phyloP scores from a whole-genome alignment of 345 rosid species.

The Cardiospermum halicacabum region DNA sequence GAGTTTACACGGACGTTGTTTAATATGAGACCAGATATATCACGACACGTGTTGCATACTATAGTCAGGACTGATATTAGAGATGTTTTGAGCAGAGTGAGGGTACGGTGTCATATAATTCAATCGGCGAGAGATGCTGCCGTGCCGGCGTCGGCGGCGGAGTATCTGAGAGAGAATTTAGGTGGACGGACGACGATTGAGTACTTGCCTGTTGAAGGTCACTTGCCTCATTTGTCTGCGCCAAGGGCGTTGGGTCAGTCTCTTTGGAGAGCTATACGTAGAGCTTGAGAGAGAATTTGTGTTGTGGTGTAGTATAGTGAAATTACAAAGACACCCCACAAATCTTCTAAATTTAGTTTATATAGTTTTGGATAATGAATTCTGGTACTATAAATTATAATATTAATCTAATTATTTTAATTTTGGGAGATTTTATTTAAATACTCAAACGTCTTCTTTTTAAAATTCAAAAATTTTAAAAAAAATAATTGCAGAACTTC shows the following conservation, averaged over 20 bases:
- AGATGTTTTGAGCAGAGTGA: constrained; percentile 41
- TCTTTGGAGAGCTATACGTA: constrained; percentile 38
- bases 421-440: too few species aligned
- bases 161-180: constrained; percentile 37
- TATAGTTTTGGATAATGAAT: too few species aligned
- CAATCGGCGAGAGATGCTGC: constrained; percentile 44
- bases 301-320: too few species aligned
- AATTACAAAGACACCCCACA: too few species aligned
- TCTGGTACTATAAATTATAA: too few species aligned
- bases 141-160: constrained; percentile 40
- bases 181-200: constrained; percentile 47
- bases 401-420: too few species aligned
- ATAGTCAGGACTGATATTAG: constrained; percentile 42
- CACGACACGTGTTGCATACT: constrained; percentile 34
- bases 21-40: constrained; percentile 54
- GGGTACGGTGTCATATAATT: constrained; percentile 38
- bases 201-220: constrained; percentile 39
- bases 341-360: too few species aligned
- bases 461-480: too few species aligned
- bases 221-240: constrained; percentile 48
- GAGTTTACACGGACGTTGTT: constrained; percentile 52
- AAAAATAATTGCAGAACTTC: too few species aligned
- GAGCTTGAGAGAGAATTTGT: constrained; percentile 14
- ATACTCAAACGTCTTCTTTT: too few species aligned
- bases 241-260: constrained; percentile 32